Base-by-base conservation (phyloP, 164 flowering plant species). In the Vitis rotundifolia region DNA sequence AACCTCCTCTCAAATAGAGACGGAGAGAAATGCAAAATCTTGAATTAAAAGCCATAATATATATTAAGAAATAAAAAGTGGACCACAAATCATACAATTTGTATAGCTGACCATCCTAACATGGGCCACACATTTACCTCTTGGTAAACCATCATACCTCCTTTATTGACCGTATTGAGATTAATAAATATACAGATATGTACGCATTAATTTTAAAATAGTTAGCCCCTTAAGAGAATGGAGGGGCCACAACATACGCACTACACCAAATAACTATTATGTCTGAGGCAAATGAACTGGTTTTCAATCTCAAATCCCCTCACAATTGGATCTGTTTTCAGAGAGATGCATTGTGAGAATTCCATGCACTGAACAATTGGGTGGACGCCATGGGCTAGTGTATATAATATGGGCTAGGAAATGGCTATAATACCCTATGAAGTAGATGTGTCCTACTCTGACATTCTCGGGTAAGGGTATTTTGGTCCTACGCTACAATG, bases 401-500 rank as follows among this genome's bases (percentile, higher is more conserved):
- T n/a, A 56, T 56, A 56, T 6, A 56, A 56, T 18, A 56, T 56
- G 26, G 15, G n/a, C 56, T 53, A 57, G 29, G 47, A 59, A 12
- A 68, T 69, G 68, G 61, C 73, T 61, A 68, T 1, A 57, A 48
- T 49, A 54, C 49, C 70, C 73, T 68, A 54, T 49, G 29, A 50
- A 64, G n/a, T 44, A 44, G 5, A 62, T 48, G 47, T 29, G 49
- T 28, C 5, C 28, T 13, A 11, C 50, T 49, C 15, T 29, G 12
- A 49, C 58, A 62, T 18, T 1, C 15, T 29, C 3, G 29, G 67
- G 37, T 9, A 67, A 67, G 73, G 78, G 59, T 14, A 64, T 44
- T 74, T 44, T 64, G 44, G 77, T 78, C 78, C 64, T 53, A 48
- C 57, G 44, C 6, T 37, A 37, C 5, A 70, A 70, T 8, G 29